Conservation (phyloP, 495 filamentous ascomycete genomes). For the Penicillium diatomitis region DNA sequence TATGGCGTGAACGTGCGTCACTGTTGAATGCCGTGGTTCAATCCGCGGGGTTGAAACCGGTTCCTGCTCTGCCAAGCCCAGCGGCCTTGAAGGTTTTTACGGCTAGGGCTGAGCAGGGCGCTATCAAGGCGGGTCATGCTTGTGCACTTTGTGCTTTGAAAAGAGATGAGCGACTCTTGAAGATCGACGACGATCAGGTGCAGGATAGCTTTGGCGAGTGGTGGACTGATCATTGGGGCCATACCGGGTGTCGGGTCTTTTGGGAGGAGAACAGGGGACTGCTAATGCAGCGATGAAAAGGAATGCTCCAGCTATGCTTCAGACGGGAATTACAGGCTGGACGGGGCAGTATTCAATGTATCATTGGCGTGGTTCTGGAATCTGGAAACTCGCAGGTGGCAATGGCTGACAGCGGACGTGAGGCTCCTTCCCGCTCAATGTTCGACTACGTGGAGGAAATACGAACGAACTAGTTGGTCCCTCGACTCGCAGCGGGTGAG, state of each 20-base stretch:
- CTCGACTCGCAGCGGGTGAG: too few relatives aligned
- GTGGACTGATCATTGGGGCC: slow-evolving; percentile 90
- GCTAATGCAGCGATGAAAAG: slow-evolving; percentile 52
- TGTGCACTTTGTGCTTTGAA: slow-evolving; percentile 86
- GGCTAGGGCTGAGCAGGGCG: slow-evolving; percentile 41
- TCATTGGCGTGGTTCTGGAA: too few relatives aligned
- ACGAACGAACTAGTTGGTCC: too few relatives aligned
- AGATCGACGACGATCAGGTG: slow-evolving; percentile 56
- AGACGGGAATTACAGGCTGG: background rate
- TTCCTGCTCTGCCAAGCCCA: slow-evolving; percentile 61
- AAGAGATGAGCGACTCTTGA: slow-evolving; percentile 69
- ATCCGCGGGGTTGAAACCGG: slow-evolving; percentile 25
- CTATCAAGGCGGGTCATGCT: slow-evolving; percentile 58
- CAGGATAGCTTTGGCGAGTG: slow-evolving; percentile 90
- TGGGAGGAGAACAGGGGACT: slow-evolving; percentile 66
- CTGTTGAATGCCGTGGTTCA: slow-evolving; percentile 34
- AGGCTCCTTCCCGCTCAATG: too few relatives aligned
- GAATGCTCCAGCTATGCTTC: background rate
- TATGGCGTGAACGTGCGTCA: slow-evolving; percentile 51
- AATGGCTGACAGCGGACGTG: too few relatives aligned
- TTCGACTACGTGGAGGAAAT: too few relatives aligned
- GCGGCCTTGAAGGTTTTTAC: slow-evolving; percentile 50
- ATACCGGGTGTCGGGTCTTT: slow-evolving; percentile 70
- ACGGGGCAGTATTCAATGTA: too few relatives aligned
- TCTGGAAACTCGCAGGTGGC: too few relatives aligned